Conservation (phyloP, 176 grass and related monocot species). For the Bothriochloa decipiens region DNA sequence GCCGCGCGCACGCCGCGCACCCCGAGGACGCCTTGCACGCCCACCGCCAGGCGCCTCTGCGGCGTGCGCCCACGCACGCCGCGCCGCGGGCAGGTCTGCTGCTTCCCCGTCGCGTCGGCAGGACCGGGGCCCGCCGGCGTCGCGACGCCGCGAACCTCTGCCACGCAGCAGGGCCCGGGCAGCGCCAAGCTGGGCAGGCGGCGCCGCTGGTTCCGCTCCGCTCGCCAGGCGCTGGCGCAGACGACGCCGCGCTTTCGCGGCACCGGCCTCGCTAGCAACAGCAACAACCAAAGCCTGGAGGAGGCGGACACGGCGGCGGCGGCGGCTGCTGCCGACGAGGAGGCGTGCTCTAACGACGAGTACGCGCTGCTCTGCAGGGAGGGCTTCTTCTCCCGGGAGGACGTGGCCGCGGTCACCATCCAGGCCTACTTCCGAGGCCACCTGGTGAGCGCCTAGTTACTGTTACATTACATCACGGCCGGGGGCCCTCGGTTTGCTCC, state of each 20-base stretch:
- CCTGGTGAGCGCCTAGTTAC: conserved; percentile 42
- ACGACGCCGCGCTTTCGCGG: conserved; percentile 32
- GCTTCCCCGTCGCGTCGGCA: conserved; percentile 4
- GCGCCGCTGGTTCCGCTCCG: conserved; percentile 50
- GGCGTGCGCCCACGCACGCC: conserved; percentile 53
- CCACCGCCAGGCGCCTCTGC: conserved; percentile 50
- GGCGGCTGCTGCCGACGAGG: conserved; percentile 23
- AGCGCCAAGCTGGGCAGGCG: conserved; percentile 18
- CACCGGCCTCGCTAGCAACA: background rate
- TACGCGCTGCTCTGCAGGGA: conserved; percentile 63
- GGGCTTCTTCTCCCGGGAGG: conserved; percentile 72
- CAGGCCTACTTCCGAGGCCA: conserved; percentile 78
- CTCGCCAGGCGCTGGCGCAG: conserved; percentile 33
- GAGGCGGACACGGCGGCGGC: conserved; percentile 30
- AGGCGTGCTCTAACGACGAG: conserved; percentile 57
- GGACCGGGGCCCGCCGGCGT: background rate
- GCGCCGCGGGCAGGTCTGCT: conserved; percentile 39
- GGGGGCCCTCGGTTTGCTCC: background rate
- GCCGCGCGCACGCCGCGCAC: conserved; percentile 41
- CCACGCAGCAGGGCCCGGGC: conserved; percentile 4
- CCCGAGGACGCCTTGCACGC: conserved; percentile 60
- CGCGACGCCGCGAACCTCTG: conserved; percentile 43
- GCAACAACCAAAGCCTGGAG: conserved; percentile 9
- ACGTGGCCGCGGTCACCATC: conserved; percentile 79
- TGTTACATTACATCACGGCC: too few relatives aligned